Evolutionary conservation across 2,329 filamentous ascomycete genomes (phyloP), one percentile per base, ranked within the genome.

Genomic region (Trichoderma polysporum): DNA sequence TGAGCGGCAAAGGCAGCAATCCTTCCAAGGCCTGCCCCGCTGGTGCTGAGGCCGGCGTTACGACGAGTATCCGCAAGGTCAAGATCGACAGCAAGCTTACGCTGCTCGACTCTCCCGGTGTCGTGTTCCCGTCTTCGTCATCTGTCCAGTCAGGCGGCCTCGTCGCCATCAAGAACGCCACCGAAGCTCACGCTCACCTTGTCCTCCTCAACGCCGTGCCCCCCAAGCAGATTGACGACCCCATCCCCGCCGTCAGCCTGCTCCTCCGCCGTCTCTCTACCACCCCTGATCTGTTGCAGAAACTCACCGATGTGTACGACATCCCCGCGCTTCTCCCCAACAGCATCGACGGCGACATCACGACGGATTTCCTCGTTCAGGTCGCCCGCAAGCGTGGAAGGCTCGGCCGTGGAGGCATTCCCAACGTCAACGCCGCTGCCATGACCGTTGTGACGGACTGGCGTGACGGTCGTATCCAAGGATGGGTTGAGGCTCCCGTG

Each of bases 371-470:
- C 81, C 81, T 99, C 39, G 88, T 98, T 63, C 94, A 99, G 77
- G 94, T 99, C 13, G 95, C 95, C 5, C 88, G 95, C 74, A 97
- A 97, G 83, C 87, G 95, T 68, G 95, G 95, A 62, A 85, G 95
- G 66, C 84, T 99, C 17, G 93, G 94, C 59, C 90, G 91, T 72
- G 94, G 94, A 22, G 95, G 95, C 69, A 86, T 98, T 17, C 95
- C 95, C 50, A 99, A 98, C 79, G 79, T 98, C 68, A 85, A 88
- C 71, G 89, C 91, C 63, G 94, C 95, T 8, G 95, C 94, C 70
- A 94, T 95, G 86, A 91, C 92, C 0, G 94, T 99, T 66, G 88
- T 99, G 67, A 95, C 89, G n/a, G 95, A 99, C 82, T 97, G 95
- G 92, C 88, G 95, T 72, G 94, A 98, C 77, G 94, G 94, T 29